phyloP scores from a whole-genome alignment of 1,284 basidiomycete species.

The Microbotryomycetes sp. region DNA sequence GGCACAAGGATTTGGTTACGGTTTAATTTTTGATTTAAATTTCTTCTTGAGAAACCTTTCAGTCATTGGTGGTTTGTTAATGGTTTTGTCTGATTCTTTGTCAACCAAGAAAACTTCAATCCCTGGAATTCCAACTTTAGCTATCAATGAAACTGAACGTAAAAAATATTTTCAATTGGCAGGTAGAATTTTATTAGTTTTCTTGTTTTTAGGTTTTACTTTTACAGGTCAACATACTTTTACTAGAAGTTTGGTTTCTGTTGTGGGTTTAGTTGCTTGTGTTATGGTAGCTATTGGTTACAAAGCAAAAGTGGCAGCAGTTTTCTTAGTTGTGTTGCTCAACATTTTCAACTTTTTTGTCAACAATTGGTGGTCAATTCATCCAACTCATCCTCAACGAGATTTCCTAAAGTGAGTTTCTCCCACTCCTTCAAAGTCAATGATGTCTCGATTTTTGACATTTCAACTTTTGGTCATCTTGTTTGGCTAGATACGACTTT shows the following conservation, averaged over 20 bases:
- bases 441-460: slow-evolving; percentile 38
- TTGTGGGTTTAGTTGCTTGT: slow-evolving; percentile 58
- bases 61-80: slow-evolving; percentile 85
- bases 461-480: not conserved
- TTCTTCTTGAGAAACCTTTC: slow-evolving; percentile 97
- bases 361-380: slow-evolving; percentile 99
- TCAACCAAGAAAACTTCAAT: slow-evolving; percentile 67
- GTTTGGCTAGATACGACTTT: slow-evolving; percentile 64
- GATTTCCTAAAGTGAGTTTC: slow-evolving; percentile 84
- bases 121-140: slow-evolving; percentile 75
- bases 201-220: slow-evolving; percentile 98
- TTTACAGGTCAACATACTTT: slow-evolving; percentile 53
- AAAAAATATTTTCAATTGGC: slow-evolving; percentile 99
- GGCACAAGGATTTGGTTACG: slow-evolving; percentile 87
- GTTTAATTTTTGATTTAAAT: slow-evolving; percentile 93
- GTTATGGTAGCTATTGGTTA: slow-evolving; percentile 97
- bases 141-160: slow-evolving; percentile 83
- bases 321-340: slow-evolving; percentile 89
- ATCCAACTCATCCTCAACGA: slow-evolving; percentile 83
- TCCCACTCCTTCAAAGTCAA: slow-evolving; percentile 15
- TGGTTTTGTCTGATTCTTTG: slow-evolving; percentile 97
- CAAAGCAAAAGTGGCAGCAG: slow-evolving; percentile 98
- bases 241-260: slow-evolving; percentile 47
- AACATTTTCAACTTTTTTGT: slow-evolving; percentile 95
- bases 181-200: slow-evolving; percentile 93